These are phyloP conservation scores for Gossypium armourianum DNA, from an alignment of 441 rosid genomes.

Conservation along the genomic window DNA sequence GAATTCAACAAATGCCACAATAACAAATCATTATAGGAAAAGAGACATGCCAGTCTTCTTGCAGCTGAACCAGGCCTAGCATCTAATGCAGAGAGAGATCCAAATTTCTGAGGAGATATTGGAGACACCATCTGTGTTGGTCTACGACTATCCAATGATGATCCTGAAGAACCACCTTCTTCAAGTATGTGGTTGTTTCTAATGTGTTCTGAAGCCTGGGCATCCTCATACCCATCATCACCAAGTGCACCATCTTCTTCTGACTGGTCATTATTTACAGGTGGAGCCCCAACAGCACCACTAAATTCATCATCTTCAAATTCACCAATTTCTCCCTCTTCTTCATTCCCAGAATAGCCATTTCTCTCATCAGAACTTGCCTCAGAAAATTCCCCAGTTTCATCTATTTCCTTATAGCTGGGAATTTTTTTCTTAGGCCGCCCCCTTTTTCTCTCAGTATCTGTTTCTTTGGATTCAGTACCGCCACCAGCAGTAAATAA, in stretches of 20 bases:
- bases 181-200: constrained; percentile 44
- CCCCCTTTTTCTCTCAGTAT: constrained; percentile 74
- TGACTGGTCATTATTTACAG: constrained; percentile 53
- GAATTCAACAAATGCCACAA: constrained; percentile 4
- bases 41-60: constrained; percentile 59
- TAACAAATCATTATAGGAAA: constrained; percentile 17
- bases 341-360: constrained; percentile 67
- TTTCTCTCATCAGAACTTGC: constrained; percentile 85
- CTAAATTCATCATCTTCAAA: constrained; percentile 75
- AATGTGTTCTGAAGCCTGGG: constrained; percentile 40
- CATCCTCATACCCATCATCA: constrained; percentile 47
- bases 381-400: constrained; percentile 76
- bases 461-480: constrained; percentile 42
- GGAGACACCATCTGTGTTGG: constrained; percentile 61
- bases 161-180: constrained; percentile 78
- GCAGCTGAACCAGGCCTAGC: constrained; percentile 77
- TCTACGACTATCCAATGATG: constrained; percentile 69
- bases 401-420: constrained; percentile 89
- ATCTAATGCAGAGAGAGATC: constrained; percentile 91
- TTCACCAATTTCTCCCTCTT: constrained; percentile 75
- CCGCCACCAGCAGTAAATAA: constrained; percentile 39
- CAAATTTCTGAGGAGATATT: constrained; percentile 78
- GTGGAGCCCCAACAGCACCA: constrained; percentile 54
- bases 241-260: constrained; percentile 60
- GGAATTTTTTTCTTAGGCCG: constrained; percentile 76